Evolutionary conservation across 176 grass and related monocot genomes (phyloP).

Genomic region (Carex myosuroides): DNA sequence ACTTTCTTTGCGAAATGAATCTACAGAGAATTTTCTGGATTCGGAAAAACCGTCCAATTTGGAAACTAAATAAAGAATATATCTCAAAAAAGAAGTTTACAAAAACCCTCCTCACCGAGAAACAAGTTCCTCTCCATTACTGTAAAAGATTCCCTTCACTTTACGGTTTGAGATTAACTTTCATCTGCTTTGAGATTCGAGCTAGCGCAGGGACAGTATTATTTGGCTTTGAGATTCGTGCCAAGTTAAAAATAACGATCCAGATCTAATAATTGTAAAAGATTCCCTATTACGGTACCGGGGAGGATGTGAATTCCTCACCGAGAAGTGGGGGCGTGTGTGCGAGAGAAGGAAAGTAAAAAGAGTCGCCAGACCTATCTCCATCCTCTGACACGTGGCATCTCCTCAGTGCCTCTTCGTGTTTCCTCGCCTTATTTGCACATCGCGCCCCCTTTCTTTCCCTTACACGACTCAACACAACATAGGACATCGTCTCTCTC

Average conservation of each 20-base stretch:
- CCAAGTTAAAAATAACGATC: too few relatives aligned
- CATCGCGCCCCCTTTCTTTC: neutral
- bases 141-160: too few relatives aligned
- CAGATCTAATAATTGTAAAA: too few relatives aligned
- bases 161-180: too few relatives aligned
- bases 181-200: too few relatives aligned
- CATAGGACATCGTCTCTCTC: neutral
- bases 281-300: too few relatives aligned
- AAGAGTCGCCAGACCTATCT: slow-evolving; percentile 6
- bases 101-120: too few relatives aligned
- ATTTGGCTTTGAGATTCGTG: too few relatives aligned
- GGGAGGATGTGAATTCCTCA: too few relatives aligned
- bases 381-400: slow-evolving; percentile 25
- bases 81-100: neutral
- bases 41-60: neutral
- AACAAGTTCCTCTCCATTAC: too few relatives aligned
- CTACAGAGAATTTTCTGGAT: neutral
- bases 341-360: neutral
- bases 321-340: neutral
- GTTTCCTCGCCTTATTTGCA: neutral
- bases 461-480: neutral
- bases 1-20: neutral
- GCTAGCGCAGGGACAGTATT: too few relatives aligned
- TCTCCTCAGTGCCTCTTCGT: neutral
- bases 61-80: neutral